A percentile compares a stretch with the other conserved stretches of the same genome.
These are phyloP conservation scores for Ceratobasidium sp. DNA, from an alignment of 1,284 basidiomycete species.

Conservation along the genomic window DNA sequence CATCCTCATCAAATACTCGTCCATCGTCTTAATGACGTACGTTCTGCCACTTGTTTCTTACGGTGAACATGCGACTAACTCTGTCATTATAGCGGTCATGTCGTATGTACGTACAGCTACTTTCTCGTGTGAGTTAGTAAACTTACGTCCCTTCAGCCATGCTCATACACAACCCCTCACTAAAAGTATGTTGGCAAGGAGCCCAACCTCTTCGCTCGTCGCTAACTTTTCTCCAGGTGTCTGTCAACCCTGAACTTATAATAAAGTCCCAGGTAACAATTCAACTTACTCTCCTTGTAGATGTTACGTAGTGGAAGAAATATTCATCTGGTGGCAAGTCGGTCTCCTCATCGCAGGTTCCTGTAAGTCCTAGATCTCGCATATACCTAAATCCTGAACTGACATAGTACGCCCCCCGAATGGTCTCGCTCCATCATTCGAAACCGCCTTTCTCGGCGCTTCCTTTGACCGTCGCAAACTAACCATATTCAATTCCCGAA, in stretches of 20 bases:
- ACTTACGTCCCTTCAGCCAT: constrained; percentile 14
- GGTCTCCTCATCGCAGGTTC: constrained; percentile 17
- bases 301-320: neutral
- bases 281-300: neutral
- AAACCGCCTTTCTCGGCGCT: no score
- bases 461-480: no score
- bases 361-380: neutral
- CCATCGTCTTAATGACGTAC: constrained; percentile 28
- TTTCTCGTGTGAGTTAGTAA: no score
- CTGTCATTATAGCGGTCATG: constrained; percentile 5
- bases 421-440: no score
- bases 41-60: no score
- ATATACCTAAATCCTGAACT: neutral
- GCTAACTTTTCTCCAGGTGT: constrained; percentile 3
- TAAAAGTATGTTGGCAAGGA: neutral
- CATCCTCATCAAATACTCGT: constrained; percentile 17
- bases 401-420: neutral
- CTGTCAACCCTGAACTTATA: neutral
- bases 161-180: constrained; percentile 12
- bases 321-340: constrained; percentile 31
- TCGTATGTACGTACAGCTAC: constrained; percentile 15
- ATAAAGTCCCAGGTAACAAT: neutral
- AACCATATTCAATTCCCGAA: no score
- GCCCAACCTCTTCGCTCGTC: no score
- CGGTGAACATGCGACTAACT: neutral